Percentiles rank a stretch among this genome's conserved stretches.
These are phyloP conservation scores for Marasmius sp. DNA, from an alignment of 1,284 basidiomycete genomes.

Conservation along the genomic window DNA sequence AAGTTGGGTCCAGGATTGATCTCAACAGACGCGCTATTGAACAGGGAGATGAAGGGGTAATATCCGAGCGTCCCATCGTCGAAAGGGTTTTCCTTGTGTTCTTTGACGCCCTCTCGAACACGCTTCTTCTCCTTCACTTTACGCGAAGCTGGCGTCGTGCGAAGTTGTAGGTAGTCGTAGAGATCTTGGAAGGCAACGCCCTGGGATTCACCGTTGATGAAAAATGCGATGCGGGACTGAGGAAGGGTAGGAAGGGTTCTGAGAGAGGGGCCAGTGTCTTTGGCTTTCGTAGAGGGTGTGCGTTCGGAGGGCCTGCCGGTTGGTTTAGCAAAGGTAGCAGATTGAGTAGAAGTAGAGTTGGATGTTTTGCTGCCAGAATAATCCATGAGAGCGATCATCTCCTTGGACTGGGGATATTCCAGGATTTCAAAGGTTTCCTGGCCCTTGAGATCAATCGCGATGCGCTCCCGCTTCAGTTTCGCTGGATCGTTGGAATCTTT, in stretches of 20 bases:
- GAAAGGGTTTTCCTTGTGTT: constrained; percentile 80
- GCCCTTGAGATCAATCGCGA: constrained; percentile 94
- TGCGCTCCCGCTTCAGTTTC: constrained; percentile 80
- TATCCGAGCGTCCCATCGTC: constrained; percentile 97
- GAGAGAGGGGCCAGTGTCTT: constrained; percentile 37
- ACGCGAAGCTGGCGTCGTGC: constrained; percentile 53
- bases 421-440: constrained; percentile 95
- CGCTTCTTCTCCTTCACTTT: constrained; percentile 59
- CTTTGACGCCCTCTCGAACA: constrained; percentile 63
- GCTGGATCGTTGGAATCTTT: constrained; percentile 72
- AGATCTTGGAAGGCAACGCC: constrained; percentile 86
- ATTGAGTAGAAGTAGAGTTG: constrained; percentile 50
- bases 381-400: constrained; percentile 89
- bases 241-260: constrained; percentile 73
- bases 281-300: constrained; percentile 24
- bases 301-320: constrained; percentile 53
- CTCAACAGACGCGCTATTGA: constrained; percentile 83
- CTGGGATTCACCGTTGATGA: constrained; percentile 88
- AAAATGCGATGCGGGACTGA: constrained; percentile 85
- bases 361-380: constrained; percentile 54
- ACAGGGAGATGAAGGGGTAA: constrained; percentile 92
- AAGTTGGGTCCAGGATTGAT: constrained; percentile 91
- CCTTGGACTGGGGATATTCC: constrained; percentile 90
- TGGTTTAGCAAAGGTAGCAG: constrained; percentile 58
- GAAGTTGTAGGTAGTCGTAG: constrained; percentile 90